Evolutionary conservation across 257 asterid genomes (phyloP), one percentile per base, ranked within the genome.

Genomic region (Paulownia fortunei): DNA sequence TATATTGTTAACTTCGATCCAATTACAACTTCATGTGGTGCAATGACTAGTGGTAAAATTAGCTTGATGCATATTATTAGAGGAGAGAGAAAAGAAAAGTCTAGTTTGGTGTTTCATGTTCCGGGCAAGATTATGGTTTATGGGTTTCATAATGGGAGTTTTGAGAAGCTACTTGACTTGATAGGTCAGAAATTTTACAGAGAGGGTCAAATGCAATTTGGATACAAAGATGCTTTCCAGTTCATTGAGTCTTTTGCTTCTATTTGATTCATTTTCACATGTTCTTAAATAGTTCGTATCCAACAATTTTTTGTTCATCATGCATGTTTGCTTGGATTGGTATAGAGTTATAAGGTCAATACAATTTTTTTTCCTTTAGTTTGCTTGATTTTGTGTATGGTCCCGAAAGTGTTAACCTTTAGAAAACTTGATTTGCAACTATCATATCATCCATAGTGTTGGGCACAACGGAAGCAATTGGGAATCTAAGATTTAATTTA

Each of bases 161-260:
- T 21, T 41, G 73, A 67, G 56, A 58, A 41, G 56, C 21, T 67
- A 10, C 37, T 41, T 42, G 73, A 67, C 39, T 67, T 23, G 18
- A 67, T 21, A 12, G 2, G 5, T 6, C 37, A 19, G 39, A 16
- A 0, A 1, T 41, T 67, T 42, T 42, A 41, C 21, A 1, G 27
- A 15, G 73, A 67, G 52, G 39, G 30, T 41, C 6, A 27, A 1
- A 5, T 41, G 37, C 73, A 21, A 23, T 41, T 67, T 42, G 18
- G 23, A 23, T 23, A 23, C 12, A 19, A 42, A 1, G 19, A 41
- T 13, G 27, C 72, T 39, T 66, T 3, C 36, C 72, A 41, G 55
- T 66, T 66, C 34, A 42, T 66, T 11, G 72, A 63, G 70, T 16
- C 70, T 63, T 51, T 63, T n/a, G 72, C 34, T 41, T 36, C 55